Conservation (phyloP, 2,329 filamentous ascomycete species). For the Myriosclerotinia scirpicola region DNA sequence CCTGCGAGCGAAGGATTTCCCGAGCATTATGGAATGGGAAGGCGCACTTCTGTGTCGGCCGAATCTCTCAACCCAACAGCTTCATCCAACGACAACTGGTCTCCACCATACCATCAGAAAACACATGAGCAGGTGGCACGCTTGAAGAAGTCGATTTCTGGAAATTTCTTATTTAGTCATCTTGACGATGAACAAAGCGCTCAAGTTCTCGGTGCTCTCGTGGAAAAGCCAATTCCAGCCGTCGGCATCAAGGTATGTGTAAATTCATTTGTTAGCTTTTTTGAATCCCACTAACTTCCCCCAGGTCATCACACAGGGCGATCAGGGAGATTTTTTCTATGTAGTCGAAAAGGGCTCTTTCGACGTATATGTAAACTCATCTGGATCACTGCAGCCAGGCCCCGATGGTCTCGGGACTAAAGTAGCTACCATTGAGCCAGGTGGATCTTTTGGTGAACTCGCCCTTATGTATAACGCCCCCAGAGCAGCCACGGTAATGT, state of each 20-base stretch:
- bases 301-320: slow-evolving; percentile 92
- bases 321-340: slow-evolving; percentile 97
- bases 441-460: slow-evolving; percentile 93
- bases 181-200: slow-evolving; percentile 89
- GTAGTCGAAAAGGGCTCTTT: slow-evolving; percentile 90
- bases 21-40: slow-evolving; percentile 88
- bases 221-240: slow-evolving; percentile 93
- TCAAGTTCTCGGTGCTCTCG: slow-evolving; percentile 84
- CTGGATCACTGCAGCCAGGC: slow-evolving; percentile 76
- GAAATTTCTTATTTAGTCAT: slow-evolving; percentile 92
- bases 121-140: slow-evolving; percentile 75
- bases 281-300: slow-evolving; percentile 3
- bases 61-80: slow-evolving; percentile 91
- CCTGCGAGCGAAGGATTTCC: slow-evolving; percentile 67
- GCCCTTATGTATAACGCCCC: slow-evolving; percentile 99
- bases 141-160: slow-evolving; percentile 76
- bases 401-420: slow-evolving; percentile 78
- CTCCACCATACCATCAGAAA: slow-evolving; percentile 82
- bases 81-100: slow-evolving; percentile 84
- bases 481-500: slow-evolving; percentile 89
- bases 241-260: slow-evolving; percentile 70
- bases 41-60: slow-evolving; percentile 93
- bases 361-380: slow-evolving; percentile 83
- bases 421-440: slow-evolving; percentile 78
- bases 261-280: not conserved